Evolutionary conservation across 768 basidiomycete species (phyloP).

Genomic region (Naematelia encephala): DNA sequence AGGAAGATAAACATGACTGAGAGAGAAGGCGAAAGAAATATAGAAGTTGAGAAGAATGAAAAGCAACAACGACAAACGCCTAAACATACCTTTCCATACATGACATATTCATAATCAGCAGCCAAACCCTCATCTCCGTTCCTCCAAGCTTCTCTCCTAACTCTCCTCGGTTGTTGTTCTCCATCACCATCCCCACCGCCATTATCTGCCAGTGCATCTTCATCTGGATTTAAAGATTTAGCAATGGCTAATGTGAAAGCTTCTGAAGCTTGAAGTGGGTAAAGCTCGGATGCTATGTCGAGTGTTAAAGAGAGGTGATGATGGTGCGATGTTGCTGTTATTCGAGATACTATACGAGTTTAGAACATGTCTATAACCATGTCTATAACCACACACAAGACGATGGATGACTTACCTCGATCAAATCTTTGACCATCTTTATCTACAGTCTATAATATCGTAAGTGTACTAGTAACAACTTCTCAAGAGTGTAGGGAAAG

Average conservation of each 20-base stretch:
- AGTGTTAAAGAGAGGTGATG: conserved; percentile 88
- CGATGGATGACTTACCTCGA: conserved; percentile 64
- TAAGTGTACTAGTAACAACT: conserved; percentile 41
- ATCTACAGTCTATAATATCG: conserved; percentile 39
- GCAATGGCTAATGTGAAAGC: conserved; percentile 82
- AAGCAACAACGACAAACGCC: background rate
- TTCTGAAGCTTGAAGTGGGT: conserved; percentile 66
- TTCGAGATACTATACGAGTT: conserved; percentile 69
- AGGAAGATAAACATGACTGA: no score
- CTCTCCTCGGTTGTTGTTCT: conserved; percentile 21
- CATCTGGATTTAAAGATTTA: conserved; percentile 36
- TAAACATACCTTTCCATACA: conserved; percentile 85
- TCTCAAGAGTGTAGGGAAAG: no score
- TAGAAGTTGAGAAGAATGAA: no score
- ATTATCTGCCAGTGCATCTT: conserved; percentile 19
- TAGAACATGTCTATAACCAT: no score
- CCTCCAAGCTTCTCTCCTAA: conserved; percentile 56
- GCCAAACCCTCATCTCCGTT: conserved; percentile 77
- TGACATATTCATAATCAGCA: conserved; percentile 97
- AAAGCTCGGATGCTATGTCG: conserved; percentile 90
- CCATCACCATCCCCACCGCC: conserved; percentile 25
- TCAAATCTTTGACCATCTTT: conserved; percentile 95
- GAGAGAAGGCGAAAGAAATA: no score
- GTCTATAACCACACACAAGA: no score
- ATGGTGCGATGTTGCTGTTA: conserved; percentile 84